Percentiles rank a stretch among this genome's conserved stretches.
These are phyloP conservation scores for Dryas integrifolia DNA, from an alignment of 331 rosid genomes.

Conservation along the genomic window DNA sequence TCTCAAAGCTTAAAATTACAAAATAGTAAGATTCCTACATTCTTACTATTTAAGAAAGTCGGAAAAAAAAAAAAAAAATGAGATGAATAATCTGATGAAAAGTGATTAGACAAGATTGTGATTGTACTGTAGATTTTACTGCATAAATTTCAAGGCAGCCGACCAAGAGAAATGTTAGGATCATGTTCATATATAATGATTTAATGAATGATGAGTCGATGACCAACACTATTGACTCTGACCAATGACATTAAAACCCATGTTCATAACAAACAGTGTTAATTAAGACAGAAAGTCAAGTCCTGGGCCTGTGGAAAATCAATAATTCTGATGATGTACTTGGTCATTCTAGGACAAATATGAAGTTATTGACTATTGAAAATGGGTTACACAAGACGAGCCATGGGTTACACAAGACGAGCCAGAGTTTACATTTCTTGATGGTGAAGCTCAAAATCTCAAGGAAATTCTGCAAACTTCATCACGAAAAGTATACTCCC, in stretches of 20 bases:
- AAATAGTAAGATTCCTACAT: no score
- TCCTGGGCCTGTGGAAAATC: conserved; percentile 8
- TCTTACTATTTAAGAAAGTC: no score
- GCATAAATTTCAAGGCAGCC: neutral
- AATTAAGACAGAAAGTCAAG: neutral
- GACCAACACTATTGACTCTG: neutral
- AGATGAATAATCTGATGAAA: no score
- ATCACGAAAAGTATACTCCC: neutral
- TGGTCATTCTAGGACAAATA: neutral
- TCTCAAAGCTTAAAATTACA: no score
- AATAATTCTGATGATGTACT: neutral
- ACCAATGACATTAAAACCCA: neutral
- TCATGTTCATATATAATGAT: neutral
- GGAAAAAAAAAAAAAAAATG: no score
- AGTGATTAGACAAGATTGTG: no score
- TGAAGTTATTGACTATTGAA: neutral
- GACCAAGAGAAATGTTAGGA: neutral
- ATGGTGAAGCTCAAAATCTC: neutral
- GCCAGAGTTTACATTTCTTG: neutral
- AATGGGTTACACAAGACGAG: no score
- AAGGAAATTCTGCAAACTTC: neutral
- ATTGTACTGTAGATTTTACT: neutral
- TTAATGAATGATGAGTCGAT: neutral
- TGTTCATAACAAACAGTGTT: neutral
- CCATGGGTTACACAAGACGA: no score